Conservation (phyloP, 2,329 filamentous ascomycete species). For the Talaromyces marneffei region DNA sequence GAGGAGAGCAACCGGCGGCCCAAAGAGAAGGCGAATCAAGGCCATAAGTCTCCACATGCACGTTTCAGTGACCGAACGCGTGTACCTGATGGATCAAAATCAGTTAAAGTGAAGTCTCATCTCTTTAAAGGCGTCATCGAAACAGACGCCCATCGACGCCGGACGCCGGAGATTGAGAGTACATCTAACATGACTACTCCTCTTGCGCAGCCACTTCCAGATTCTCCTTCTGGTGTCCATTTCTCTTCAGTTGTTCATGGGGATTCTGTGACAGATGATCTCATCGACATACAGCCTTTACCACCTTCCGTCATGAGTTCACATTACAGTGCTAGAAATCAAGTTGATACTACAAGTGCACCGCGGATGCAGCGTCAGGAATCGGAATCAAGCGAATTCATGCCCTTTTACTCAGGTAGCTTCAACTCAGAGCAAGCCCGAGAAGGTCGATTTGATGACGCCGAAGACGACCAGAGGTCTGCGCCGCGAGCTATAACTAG, state of each 20-base stretch:
- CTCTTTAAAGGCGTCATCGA: slow-evolving; percentile 41
- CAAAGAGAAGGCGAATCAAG: slow-evolving; percentile 19
- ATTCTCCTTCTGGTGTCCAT: slow-evolving; percentile 29
- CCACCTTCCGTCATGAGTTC: slow-evolving; percentile 40
- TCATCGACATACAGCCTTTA: slow-evolving; percentile 36
- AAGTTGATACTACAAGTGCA: slow-evolving; percentile 17
- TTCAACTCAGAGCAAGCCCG: slow-evolving; percentile 21
- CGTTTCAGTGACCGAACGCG: slow-evolving; percentile 23
- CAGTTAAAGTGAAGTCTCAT: slow-evolving; percentile 37
- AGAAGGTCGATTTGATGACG: slow-evolving; percentile 19
- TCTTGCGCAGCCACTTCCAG: slow-evolving; percentile 46
- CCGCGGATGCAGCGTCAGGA: slow-evolving; percentile 21
- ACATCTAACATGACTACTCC: slow-evolving; percentile 54
- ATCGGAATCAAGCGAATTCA: slow-evolving; percentile 24
- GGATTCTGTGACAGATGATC: slow-evolving; percentile 29
- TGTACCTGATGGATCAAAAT: slow-evolving; percentile 26
- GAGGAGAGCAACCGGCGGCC: slow-evolving; percentile 25
- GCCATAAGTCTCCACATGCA: slow-evolving; percentile 29
- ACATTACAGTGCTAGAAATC: slow-evolving; percentile 25
- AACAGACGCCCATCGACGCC: slow-evolving; percentile 28
- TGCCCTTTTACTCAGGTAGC: slow-evolving; percentile 18
- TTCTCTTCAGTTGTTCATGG: slow-evolving; percentile 23
- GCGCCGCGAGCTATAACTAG: slow-evolving; percentile 38
- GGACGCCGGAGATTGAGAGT: slow-evolving; percentile 40
- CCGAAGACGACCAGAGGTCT: slow-evolving; percentile 32